Conservation (phyloP, 2,329 filamentous ascomycete species). For the Colletotrichum neosansevieriae region DNA sequence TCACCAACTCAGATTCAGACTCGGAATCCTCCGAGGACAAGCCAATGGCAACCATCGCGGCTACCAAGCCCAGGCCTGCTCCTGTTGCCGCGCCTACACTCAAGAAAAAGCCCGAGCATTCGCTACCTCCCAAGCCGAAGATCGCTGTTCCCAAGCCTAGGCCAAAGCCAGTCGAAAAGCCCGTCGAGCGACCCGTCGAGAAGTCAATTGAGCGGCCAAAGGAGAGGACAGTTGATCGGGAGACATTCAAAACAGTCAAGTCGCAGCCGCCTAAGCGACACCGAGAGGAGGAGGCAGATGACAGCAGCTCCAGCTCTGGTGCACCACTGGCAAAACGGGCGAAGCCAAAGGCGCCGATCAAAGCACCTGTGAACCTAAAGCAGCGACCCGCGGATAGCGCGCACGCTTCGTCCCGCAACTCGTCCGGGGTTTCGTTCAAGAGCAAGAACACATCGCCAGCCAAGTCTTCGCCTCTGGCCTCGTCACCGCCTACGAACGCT, state of each 20-base stretch:
- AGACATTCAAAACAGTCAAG: slow-evolving; percentile 49
- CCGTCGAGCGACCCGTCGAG: slow-evolving; percentile 39
- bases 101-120: slow-evolving; percentile 47
- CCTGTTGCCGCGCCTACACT: slow-evolving; percentile 42
- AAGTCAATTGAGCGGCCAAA: slow-evolving; percentile 43
- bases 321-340: slow-evolving; percentile 69
- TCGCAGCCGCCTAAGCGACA: slow-evolving; percentile 60
- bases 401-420: slow-evolving; percentile 58
- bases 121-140: slow-evolving; percentile 48
- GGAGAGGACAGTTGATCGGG: slow-evolving; percentile 44
- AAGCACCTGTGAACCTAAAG: slow-evolving; percentile 49
- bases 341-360: slow-evolving; percentile 61
- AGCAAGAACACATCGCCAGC: slow-evolving; percentile 64
- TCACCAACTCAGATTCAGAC: slow-evolving; percentile 68
- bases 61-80: slow-evolving; percentile 46
- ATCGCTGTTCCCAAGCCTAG: slow-evolving; percentile 49
- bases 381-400: slow-evolving; percentile 63
- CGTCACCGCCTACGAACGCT: slow-evolving; percentile 74
- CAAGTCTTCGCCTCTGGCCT: slow-evolving; percentile 75
- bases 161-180: slow-evolving; percentile 44
- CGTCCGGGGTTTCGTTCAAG: slow-evolving; percentile 55
- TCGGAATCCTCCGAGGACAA: slow-evolving; percentile 67
- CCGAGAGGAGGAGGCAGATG: slow-evolving; percentile 62
- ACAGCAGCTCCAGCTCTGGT: slow-evolving; percentile 70
- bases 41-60: slow-evolving; percentile 53